A percentile compares a stretch with the other conserved stretches of the same genome.
Evolutionary conservation across 345 rosid genomes (phyloP).

Genomic region (Salix purpurea): DNA sequence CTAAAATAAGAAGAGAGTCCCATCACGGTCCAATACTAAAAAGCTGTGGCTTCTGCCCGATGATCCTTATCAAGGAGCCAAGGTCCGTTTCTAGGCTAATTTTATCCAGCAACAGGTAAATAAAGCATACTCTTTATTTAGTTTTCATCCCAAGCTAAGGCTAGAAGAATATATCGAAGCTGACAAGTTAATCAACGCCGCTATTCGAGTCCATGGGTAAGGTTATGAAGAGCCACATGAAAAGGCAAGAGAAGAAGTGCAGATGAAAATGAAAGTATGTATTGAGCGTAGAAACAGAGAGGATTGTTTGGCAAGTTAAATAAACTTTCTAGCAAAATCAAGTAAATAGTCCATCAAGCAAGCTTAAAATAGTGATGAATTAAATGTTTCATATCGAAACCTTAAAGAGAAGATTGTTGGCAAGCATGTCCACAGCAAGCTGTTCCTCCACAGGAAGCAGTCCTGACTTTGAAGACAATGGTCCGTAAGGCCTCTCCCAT

Average conservation of each 20-base stretch:
- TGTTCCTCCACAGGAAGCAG: conserved; percentile 99
- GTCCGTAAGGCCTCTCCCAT: conserved; percentile 42
- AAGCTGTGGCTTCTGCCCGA: conserved; percentile 11
- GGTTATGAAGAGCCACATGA: conserved; percentile 31
- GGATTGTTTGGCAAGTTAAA: not conserved
- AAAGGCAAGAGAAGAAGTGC: conserved; percentile 27
- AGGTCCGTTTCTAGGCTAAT: not conserved
- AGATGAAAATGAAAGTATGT: conserved; percentile 21
- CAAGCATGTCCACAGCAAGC: conserved; percentile 95
- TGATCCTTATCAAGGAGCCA: conserved; percentile 5
- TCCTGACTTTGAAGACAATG: conserved; percentile 62
- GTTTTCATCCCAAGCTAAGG: not conserved
- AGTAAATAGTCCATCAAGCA: not conserved
- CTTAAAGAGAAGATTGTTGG: conserved; percentile 84
- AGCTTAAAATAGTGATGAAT: not conserved
- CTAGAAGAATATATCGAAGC: not conserved
- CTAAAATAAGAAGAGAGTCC: conserved; percentile 60
- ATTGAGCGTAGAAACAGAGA: no score
- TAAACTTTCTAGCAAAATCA: not conserved
- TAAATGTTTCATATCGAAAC: conserved; percentile 21
- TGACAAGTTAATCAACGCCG: conserved; percentile 13
- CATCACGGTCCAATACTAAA: conserved; percentile 63
- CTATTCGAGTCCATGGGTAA: conserved; percentile 16
- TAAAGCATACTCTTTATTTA: not conserved
- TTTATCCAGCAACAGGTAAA: conserved; percentile 7